These are phyloP conservation scores for Xylaria telfairii DNA, from an alignment of 495 filamentous ascomycete genomes.

Conservation along the genomic window DNA sequence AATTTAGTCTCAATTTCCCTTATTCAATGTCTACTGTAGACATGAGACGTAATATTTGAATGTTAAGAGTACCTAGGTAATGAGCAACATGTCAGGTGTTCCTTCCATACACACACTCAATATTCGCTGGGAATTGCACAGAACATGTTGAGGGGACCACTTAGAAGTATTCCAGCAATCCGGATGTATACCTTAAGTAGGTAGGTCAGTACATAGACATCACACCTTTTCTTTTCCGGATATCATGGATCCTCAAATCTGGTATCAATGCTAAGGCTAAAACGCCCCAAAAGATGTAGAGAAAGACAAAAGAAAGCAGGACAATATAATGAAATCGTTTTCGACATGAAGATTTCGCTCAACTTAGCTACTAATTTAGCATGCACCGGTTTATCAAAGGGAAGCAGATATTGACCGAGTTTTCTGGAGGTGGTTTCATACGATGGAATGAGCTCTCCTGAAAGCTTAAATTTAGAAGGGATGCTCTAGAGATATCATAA, in stretches of 20 bases:
- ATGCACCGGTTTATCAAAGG: constrained; percentile 17
- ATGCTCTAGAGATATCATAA: neutral
- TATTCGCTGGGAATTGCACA: neutral
- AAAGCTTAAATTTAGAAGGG: neutral
- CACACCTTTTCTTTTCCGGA: neutral
- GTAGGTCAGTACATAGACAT: too few species aligned
- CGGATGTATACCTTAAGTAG: too few species aligned
- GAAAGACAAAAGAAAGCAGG: too few species aligned
- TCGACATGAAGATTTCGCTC: neutral
- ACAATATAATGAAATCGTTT: neutral
- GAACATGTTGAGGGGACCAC: neutral
- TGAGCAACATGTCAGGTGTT: neutral
- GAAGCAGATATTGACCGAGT: constrained; percentile 52
- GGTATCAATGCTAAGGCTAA: too few species aligned
- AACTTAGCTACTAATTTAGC: neutral
- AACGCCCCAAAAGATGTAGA: too few species aligned
- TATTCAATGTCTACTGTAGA: neutral
- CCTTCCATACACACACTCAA: neutral
- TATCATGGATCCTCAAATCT: neutral
- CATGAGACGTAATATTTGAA: neutral
- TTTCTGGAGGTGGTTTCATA: constrained; percentile 35
- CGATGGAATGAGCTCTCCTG: neutral
- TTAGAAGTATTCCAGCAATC: neutral
- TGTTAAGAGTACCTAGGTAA: neutral
- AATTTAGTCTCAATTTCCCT: neutral